Conservation (phyloP, 352 stramenopile genomes). For the Plasmopara viticola region DNA sequence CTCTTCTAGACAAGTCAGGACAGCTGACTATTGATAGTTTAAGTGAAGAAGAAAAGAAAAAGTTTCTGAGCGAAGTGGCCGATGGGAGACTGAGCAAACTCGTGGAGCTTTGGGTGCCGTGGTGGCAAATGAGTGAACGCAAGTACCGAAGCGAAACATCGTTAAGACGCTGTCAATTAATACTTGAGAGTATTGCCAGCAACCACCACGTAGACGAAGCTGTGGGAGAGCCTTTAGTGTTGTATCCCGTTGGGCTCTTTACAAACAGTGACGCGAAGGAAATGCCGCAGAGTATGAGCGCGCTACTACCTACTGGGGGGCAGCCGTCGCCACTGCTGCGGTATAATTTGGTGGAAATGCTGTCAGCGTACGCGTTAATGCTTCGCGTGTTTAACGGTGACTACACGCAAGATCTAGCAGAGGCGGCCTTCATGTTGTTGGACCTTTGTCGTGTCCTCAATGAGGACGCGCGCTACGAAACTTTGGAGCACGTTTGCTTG, state of each 20-base stretch:
- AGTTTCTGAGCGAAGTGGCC: constrained; percentile 59
- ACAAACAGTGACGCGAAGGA: constrained; percentile 26
- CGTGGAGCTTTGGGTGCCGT: constrained; percentile 61
- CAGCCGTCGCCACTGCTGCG: constrained; percentile 36
- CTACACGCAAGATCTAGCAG: constrained; percentile 47
- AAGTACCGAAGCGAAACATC: constrained; percentile 54
- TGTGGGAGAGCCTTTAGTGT: constrained; percentile 11
- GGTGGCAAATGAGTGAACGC: constrained; percentile 46
- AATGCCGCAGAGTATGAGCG: constrained; percentile 31
- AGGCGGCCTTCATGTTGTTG: constrained; percentile 42
- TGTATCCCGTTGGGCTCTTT: constrained; percentile 47
- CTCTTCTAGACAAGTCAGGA: constrained; percentile 31
- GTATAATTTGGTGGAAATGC: constrained; percentile 59
- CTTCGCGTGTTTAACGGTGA: constrained; percentile 76
- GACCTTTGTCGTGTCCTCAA: constrained; percentile 44
- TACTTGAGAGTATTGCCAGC: constrained; percentile 38
- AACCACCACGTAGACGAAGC: constrained; percentile 4
- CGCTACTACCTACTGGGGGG: constrained; percentile 24
- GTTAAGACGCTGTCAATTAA: constrained; percentile 29
- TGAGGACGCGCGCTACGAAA: constrained; percentile 39
- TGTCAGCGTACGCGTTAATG: constrained; percentile 66
- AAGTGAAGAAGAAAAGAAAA: constrained; percentile 43
- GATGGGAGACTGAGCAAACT: constrained; percentile 59
- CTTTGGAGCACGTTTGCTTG: constrained; percentile 39
- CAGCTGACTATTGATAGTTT: constrained; percentile 59